Evolutionary conservation across 192 early-diverging fungal genomes (phyloP).

Genomic region (Lobulomyces angularis): DNA sequence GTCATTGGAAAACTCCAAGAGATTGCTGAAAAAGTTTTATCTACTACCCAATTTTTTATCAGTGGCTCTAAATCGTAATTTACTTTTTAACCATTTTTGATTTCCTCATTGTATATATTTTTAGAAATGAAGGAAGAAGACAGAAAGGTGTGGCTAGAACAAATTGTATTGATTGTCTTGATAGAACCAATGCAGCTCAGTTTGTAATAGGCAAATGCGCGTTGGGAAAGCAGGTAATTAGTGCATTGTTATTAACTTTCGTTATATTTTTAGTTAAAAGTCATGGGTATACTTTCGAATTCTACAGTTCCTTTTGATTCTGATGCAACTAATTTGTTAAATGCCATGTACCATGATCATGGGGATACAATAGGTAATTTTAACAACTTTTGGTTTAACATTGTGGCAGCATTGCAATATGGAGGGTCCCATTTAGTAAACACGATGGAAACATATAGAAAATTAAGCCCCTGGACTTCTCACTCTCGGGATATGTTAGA

Average conservation of each 20-base stretch:
- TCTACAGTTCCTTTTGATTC: slow-evolving; percentile 80
- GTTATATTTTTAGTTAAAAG: slow-evolving; percentile 46
- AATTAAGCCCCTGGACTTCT: slow-evolving; percentile 86
- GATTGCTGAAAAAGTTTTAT: slow-evolving; percentile 72
- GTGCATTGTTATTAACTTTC: not conserved
- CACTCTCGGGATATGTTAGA: slow-evolving; percentile 96
- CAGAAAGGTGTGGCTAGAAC: slow-evolving; percentile 85
- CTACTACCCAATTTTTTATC: slow-evolving; percentile 83
- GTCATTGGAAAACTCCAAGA: slow-evolving; percentile 82
- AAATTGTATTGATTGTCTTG: slow-evolving; percentile 97
- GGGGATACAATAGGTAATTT: slow-evolving; percentile 91
- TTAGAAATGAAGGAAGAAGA: slow-evolving; percentile 15
- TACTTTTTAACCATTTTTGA: too few relatives aligned
- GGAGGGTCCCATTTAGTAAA: slow-evolving; percentile 97
- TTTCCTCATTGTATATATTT: too few relatives aligned
- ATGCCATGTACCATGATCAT: slow-evolving; percentile 95
- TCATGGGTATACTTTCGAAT: slow-evolving; percentile 67
- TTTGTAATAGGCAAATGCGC: slow-evolving; percentile 91
- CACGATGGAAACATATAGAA: slow-evolving; percentile 93
- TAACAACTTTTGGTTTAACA: too few relatives aligned
- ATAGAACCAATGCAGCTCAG: slow-evolving; percentile 95
- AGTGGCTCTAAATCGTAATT: slow-evolving; percentile 60
- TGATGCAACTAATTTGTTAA: slow-evolving; percentile 84
- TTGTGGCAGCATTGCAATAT: slow-evolving; percentile 64
- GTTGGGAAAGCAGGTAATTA: slow-evolving; percentile 63